Evolutionary conservation across 257 asterid species (phyloP).

Genomic region (Capsicum pubescens): DNA sequence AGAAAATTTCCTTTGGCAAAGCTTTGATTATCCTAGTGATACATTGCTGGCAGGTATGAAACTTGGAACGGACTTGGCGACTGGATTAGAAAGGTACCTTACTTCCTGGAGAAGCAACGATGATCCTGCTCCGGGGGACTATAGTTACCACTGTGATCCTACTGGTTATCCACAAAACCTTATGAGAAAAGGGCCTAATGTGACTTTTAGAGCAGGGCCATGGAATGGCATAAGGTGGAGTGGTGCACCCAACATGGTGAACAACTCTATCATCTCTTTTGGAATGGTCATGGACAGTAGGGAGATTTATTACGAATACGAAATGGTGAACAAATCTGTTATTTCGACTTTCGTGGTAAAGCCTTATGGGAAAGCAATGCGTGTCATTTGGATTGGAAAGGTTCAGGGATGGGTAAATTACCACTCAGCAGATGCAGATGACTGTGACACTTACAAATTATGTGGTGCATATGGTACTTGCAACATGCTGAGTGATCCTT

Average conservation of each 20-base stretch:
- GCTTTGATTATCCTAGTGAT: conserved; percentile 56
- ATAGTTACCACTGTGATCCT: conserved; percentile 41
- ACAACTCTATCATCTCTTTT: conserved; percentile 27
- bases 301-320: conserved; percentile 37
- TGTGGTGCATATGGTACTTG: conserved; percentile 46
- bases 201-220: conserved; percentile 35
- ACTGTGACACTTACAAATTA: conserved; percentile 32
- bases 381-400: conserved; percentile 27
- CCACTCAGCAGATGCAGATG: conserved; percentile 32
- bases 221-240: conserved; percentile 52
- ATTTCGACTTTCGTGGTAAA: conserved; percentile 27
- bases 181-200: conserved; percentile 21
- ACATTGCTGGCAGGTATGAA: conserved; percentile 60
- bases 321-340: conserved; percentile 16
- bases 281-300: conserved; percentile 24
- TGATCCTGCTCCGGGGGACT: conserved; percentile 51
- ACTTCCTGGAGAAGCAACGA: conserved; percentile 48
- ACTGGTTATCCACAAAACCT: conserved; percentile 45
- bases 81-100: conserved; percentile 39
- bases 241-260: conserved; percentile 33
- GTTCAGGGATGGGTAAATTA: conserved; percentile 35
- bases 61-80: conserved; percentile 46
- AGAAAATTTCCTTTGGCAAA: conserved; percentile 54
- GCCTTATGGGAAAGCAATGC: conserved; percentile 18
- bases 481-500: conserved; percentile 28